phyloP scores from a whole-genome alignment of 1,139 yeast species.

The Yamadazyma dendronema region DNA sequence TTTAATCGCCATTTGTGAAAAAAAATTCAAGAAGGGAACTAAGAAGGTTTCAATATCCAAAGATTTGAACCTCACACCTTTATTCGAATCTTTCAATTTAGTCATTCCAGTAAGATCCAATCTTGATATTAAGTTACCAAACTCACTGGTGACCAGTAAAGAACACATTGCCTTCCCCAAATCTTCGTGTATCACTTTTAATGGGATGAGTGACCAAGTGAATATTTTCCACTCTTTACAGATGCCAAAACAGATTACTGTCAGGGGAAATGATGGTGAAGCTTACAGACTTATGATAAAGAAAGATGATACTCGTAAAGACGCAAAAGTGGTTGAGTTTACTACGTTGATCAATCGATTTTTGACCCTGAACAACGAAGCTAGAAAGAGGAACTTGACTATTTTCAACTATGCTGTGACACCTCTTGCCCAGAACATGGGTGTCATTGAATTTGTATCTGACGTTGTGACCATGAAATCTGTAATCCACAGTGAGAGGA shows the following conservation, averaged over 20 bases:
- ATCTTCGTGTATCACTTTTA: conserved; percentile 51
- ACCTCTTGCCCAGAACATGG: conserved; percentile 83
- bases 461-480: conserved; percentile 79
- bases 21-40: conserved; percentile 34
- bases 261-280: conserved; percentile 76
- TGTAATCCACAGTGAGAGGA: conserved; percentile 49
- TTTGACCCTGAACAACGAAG: conserved; percentile 63
- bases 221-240: conserved; percentile 79
- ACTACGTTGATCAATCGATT: conserved; percentile 83
- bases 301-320: conserved; percentile 91
- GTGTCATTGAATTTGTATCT: conserved; percentile 90
- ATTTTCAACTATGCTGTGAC: conserved; percentile 87
- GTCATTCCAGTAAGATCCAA: conserved; percentile 82
- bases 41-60: conserved; percentile 26
- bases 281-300: conserved; percentile 77
- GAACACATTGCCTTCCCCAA: conserved; percentile 54
- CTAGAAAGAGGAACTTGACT: conserved; percentile 66
- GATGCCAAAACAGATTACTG: conserved; percentile 75
- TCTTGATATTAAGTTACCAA: conserved; percentile 66
- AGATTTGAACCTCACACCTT: conserved; percentile 46
- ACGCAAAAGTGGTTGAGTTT: conserved; percentile 91
- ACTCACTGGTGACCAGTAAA: conserved; percentile 41
- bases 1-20: conserved; percentile 36
- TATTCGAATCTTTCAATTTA: conserved; percentile 55
- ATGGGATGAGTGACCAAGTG: conserved; percentile 59